Conservation (phyloP, 2,329 filamentous ascomycete genomes). For the Ophiostoma novo-ulmi region DNA sequence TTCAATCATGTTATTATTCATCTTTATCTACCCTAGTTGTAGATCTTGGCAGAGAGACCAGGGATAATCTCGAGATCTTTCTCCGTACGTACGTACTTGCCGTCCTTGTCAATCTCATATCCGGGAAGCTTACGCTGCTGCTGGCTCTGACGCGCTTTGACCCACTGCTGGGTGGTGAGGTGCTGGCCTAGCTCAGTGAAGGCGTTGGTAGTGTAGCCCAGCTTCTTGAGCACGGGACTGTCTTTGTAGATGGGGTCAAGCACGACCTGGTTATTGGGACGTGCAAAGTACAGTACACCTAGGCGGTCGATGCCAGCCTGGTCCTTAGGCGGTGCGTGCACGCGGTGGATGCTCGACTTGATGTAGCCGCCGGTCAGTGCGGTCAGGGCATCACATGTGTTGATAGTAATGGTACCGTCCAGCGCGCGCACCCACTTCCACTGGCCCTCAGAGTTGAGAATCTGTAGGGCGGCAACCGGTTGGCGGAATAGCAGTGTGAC, state of each 20-base stretch:
- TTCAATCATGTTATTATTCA: not conserved
- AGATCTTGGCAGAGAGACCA: slow-evolving; percentile 38
- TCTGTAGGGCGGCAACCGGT: slow-evolving; percentile 49
- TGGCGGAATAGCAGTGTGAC: slow-evolving; percentile 52
- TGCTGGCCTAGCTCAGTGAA: slow-evolving; percentile 31
- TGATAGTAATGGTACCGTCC: slow-evolving; percentile 45
- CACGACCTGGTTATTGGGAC: slow-evolving; percentile 38
- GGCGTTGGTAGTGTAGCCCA: slow-evolving; percentile 36
- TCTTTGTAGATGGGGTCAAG: slow-evolving; percentile 35
- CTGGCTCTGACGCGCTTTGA: slow-evolving; percentile 34
- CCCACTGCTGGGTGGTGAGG: slow-evolving; percentile 26
- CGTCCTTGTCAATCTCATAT: slow-evolving; percentile 35
- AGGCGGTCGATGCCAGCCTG: slow-evolving; percentile 45
- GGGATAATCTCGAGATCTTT: slow-evolving; percentile 41
- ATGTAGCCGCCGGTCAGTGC: slow-evolving; percentile 42
- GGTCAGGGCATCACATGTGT: slow-evolving; percentile 42
- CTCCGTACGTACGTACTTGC: slow-evolving; percentile 35
- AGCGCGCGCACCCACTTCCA: slow-evolving; percentile 44
- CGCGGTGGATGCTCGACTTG: slow-evolving; percentile 36
- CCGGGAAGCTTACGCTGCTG: slow-evolving; percentile 38
- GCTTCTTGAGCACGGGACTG: slow-evolving; percentile 35
- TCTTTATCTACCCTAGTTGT: slow-evolving; percentile 31
- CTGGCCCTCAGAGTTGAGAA: slow-evolving; percentile 37
- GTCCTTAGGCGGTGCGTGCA: slow-evolving; percentile 38
- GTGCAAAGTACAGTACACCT: slow-evolving; percentile 49